Conservation (phyloP, 331 rosid species). For the Malus hybrid region DNA sequence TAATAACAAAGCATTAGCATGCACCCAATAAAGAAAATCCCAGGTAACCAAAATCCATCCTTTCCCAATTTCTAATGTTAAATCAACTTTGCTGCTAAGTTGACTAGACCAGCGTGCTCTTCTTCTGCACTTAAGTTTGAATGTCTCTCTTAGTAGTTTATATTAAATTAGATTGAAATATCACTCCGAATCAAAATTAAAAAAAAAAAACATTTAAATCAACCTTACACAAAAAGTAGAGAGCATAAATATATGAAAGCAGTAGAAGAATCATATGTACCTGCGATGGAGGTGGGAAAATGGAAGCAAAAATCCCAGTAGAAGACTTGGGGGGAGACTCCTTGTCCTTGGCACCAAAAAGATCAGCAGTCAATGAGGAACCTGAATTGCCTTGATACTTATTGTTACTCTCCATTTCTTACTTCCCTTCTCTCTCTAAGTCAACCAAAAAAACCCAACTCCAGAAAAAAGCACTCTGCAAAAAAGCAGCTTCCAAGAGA, state of each 20-base stretch:
- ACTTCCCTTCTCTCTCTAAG: not conserved
- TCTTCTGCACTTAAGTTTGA: no score
- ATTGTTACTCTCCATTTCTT: conserved; percentile 6
- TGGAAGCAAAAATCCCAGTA: conserved; percentile 37
- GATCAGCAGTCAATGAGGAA: conserved; percentile 45
- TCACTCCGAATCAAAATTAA: no score
- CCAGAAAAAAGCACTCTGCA: not conserved
- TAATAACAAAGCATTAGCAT: not conserved
- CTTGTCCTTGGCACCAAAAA: conserved; percentile 38
- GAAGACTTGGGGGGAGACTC: conserved; percentile 21
- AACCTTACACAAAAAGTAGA: no score
- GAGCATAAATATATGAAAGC: not conserved
- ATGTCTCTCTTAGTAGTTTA: no score
- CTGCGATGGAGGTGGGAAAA: conserved; percentile 41
- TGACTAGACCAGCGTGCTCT: not conserved
- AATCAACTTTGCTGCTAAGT: not conserved
- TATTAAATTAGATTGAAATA: no score
- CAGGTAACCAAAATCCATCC: not conserved
- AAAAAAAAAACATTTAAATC: no score
- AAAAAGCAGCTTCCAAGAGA: not conserved
- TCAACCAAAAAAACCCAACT: not conserved
- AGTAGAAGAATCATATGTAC: conserved; percentile 4
- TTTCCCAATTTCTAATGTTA: not conserved
- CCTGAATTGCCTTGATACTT: conserved; percentile 27
- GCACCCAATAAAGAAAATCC: not conserved